Conservation (phyloP, 129 eudicot genomes). For the Glebionis coronaria region DNA sequence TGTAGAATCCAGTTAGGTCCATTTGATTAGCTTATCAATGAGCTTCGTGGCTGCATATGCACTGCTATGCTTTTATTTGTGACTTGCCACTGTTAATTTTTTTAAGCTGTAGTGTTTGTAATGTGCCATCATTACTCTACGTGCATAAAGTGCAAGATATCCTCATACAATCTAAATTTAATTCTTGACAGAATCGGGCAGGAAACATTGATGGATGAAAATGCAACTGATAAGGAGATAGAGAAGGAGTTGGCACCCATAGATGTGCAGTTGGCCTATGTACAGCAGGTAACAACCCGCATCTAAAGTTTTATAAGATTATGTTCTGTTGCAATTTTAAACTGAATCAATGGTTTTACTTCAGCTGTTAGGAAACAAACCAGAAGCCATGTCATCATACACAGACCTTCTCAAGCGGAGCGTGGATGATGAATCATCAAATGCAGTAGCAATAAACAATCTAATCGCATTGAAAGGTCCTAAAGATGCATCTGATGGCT, state of each 20-base stretch:
- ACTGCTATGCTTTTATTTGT: not conserved
- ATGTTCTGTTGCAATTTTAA: not conserved
- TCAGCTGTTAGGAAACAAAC: constrained; percentile 76
- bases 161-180: constrained; percentile 21
- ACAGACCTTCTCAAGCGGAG: constrained; percentile 61
- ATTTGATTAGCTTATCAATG: too few relatives aligned
- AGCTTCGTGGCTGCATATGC: too few relatives aligned
- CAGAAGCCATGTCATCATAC: constrained; percentile 67
- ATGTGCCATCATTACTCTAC: constrained; percentile 5
- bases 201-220: constrained; percentile 87
- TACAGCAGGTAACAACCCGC: constrained; percentile 66
- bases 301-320: not conserved
- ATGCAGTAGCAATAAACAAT: constrained; percentile 84
- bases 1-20: too few relatives aligned
- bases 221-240: constrained; percentile 65
- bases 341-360: constrained; percentile 1
- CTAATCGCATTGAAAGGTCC: constrained; percentile 70
- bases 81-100: not conserved
- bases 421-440: constrained; percentile 68
- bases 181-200: constrained; percentile 71
- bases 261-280: constrained; percentile 81
- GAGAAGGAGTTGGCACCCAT: constrained; percentile 74
- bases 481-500: constrained; percentile 79
- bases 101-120: not conserved
- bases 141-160: constrained; percentile 10